A percentile compares a stretch with the other conserved stretches of the same genome.
Conservation (phyloP, 2,329 filamentous ascomycete species). For the Herpotrichia juniperi region DNA sequence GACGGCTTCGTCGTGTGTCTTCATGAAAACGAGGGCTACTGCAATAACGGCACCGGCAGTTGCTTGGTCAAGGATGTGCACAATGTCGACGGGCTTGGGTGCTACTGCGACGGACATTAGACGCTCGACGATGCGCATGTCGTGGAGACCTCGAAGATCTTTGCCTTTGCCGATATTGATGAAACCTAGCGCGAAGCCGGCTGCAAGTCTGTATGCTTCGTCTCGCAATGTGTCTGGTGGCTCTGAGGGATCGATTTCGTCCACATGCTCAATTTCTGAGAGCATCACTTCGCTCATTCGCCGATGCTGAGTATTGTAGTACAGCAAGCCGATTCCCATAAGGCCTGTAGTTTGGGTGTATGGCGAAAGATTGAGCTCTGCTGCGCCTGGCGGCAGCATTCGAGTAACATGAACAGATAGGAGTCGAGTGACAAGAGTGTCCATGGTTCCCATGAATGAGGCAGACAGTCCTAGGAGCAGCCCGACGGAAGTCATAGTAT, state of each 20-base stretch:
- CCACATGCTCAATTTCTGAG: conserved; percentile 90
- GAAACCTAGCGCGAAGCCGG: conserved; percentile 89
- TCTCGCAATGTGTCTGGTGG: conserved; percentile 81
- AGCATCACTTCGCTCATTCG: conserved; percentile 99
- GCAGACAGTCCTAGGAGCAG: conserved; percentile 90
- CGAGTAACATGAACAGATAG: conserved; percentile 95
- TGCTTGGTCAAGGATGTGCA: conserved; percentile 91
- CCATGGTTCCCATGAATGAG: conserved; percentile 96
- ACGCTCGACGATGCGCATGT: conserved; percentile 91
- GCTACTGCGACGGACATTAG: conserved; percentile 84
- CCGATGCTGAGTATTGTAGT: conserved; percentile 93
- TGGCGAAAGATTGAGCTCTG: conserved; percentile 90
- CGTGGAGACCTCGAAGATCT: conserved; percentile 85
- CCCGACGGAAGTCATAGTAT: conserved; percentile 98
- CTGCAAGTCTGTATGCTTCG: conserved; percentile 94
- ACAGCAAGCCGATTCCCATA: conserved; percentile 94
- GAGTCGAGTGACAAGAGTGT: conserved; percentile 89
- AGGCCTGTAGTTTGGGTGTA: conserved; percentile 94
- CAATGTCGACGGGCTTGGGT: conserved; percentile 87
- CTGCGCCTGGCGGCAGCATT: conserved; percentile 89
- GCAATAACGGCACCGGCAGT: conserved; percentile 93
- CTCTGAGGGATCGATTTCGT: conserved; percentile 72
- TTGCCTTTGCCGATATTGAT: conserved; percentile 94
- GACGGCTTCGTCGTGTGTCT: conserved; percentile 85
- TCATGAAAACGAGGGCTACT: conserved; percentile 93